Evolutionary conservation across 2,329 filamentous ascomycete genomes (phyloP), one percentile per base, ranked within the genome.

Genomic region (Hyphodiscus sp.): DNA sequence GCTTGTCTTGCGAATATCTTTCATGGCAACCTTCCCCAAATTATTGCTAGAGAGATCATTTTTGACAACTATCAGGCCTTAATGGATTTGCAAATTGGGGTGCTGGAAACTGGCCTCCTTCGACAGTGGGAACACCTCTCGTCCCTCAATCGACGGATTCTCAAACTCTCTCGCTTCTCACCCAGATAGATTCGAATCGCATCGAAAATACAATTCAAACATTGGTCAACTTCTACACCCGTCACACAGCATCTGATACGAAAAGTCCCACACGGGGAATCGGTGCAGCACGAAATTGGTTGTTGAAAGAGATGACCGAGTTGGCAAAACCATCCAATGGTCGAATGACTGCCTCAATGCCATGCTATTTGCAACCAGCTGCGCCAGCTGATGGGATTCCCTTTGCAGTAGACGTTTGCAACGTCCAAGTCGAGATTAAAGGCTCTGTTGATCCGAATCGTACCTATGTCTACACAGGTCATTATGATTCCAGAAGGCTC

Each of bases 231-330:
- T 82, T 81, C 58, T 78, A 76, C 30, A 82, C 78, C 5, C 71
- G 79, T 8, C 77, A 81, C 61, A 81, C 79, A 0, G 67, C 81
- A 0, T 80, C 77, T 5, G 70, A 66, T 1, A 76, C 80, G 56
- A 80, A 75, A 56, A 73, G 71, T 29, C 70, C 70, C 7, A 75
- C 72, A 1, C 70, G 74, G 2, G 79, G 79, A 2, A 80, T 82
- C 45, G 76, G 77, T 1, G 78, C 78, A 7, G 78, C 79, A n/a
- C 65, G 78, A 56, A 76, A 80, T 59, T 81, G 78, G 78, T 76
- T 82, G 49, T 72, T 71, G 23, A 66, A 67, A 20, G 74, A 81
- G 62, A 76, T 80, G 70, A 67, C 67, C 42, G 67, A 65, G 44
- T 74, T 76, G 54, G 77, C 78, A 3, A 66, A 70, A 20, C 66